phyloP scores from a whole-genome alignment of 2,329 filamentous ascomycete species.

The Botrytis hyacinthi region DNA sequence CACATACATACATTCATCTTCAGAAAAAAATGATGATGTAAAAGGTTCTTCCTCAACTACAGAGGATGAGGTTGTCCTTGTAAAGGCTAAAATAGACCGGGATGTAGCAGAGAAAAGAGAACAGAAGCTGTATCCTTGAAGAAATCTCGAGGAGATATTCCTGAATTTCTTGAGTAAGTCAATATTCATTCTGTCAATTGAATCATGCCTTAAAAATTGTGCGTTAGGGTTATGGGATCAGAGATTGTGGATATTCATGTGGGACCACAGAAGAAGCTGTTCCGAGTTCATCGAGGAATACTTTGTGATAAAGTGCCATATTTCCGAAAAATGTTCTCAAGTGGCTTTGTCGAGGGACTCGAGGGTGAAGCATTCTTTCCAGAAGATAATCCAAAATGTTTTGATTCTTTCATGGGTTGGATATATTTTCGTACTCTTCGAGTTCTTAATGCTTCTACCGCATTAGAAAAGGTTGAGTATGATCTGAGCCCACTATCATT shows the following conservation, averaged over 20 bases:
- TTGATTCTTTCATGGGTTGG: constrained; percentile 23
- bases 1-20: neutral
- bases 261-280: constrained; percentile 7
- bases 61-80: too few relatives aligned
- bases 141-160: neutral
- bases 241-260: constrained; percentile 22
- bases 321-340: constrained; percentile 26
- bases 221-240: neutral
- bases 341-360: constrained; percentile 17
- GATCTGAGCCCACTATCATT: neutral
- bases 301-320: constrained; percentile 26
- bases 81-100: neutral
- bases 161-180: neutral
- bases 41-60: neutral
- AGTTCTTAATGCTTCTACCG: neutral
- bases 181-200: too few relatives aligned
- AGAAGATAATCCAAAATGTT: constrained; percentile 21
- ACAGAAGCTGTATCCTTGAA: neutral
- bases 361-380: constrained; percentile 18
- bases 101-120: neutral
- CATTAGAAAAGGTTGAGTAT: neutral
- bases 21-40: neutral
- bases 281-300: constrained; percentile 20
- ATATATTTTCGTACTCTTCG: constrained; percentile 15
- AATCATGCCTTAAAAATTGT: too few relatives aligned